Evolutionary conservation across 2,329 filamentous ascomycete genomes (phyloP), one percentile per base, ranked within the genome.

Genomic region (Botrytis elliptica): DNA sequence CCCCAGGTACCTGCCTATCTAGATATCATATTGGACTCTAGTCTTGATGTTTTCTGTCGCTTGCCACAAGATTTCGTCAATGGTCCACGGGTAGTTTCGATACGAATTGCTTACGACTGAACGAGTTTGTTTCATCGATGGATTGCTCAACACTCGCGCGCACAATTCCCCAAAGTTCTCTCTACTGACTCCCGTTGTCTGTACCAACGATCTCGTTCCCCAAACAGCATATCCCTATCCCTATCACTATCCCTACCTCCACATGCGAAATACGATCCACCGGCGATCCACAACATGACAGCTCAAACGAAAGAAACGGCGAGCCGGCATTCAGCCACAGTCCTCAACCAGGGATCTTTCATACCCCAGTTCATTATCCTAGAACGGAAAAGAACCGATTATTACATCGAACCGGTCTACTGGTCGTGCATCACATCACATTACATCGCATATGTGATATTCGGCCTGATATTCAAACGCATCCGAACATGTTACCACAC

Each of bases 301-400:
- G 52, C 14, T 57, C 44, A 59, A 62, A 62, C 33, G 33, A 38
- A 62, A 64, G 14, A 44, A 64, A 64, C 62, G 62, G 60, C 60
- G 22, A 40, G 40, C 62, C 40, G 8, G 40, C 62, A 65, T 65
- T 65, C 40, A 65, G 62, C 62, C 62, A 65, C 62, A 46, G 10
- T 65, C 40, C 4, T 7, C 33, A 65, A 8, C n/a, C 18, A 42
- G 62, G n/a, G 9, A 29, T 64, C 36, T 57, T 29, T 18, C n/a
- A 57, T n/a, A 57, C 7, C 52, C 52, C 52, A 29, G n/a, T 55
- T 14, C 14, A 18, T 57, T 29, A 57, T 57, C 52, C 52, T 33
- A 57, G 52, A 55, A 55, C 49, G 49, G 25, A 57, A 57, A 29
- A 57, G 52, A 57, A 62, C 36, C 59, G 36, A 62, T 22, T 62